Conservation (phyloP, 306 rosid genomes). For the Parietaria judaica region DNA sequence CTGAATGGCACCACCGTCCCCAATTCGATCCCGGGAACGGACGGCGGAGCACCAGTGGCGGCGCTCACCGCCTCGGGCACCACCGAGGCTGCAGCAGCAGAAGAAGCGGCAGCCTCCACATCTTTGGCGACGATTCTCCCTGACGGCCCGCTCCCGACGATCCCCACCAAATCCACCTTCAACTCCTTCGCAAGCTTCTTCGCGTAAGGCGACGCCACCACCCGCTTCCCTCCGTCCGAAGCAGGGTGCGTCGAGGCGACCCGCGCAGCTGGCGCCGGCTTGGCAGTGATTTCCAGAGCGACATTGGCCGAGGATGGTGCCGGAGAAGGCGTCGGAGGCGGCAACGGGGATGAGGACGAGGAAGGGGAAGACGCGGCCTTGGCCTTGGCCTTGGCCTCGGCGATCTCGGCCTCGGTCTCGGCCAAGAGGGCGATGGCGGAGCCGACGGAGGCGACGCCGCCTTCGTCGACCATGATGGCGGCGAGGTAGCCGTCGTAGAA, state of each 20-base stretch:
- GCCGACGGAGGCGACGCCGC: conserved; percentile 76
- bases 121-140: conserved; percentile 95
- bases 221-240: conserved; percentile 81
- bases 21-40: conserved; percentile 42
- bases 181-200: conserved; percentile 88
- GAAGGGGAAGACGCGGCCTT: conserved; percentile 29
- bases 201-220: conserved; percentile 91
- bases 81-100: conserved; percentile 19
- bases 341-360: conserved; percentile 7
- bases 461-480: conserved; percentile 91
- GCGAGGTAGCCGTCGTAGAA: conserved; percentile 93
- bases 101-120: conserved; percentile 65
- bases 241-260: conserved; percentile 61
- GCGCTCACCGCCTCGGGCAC: not conserved
- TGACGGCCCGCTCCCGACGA: conserved; percentile 71
- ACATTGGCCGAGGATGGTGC: conserved; percentile 27
- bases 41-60: not conserved
- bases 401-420: conserved; percentile 73
- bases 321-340: conserved; percentile 27
- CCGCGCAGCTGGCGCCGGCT: conserved; percentile 16
- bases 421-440: conserved; percentile 87
- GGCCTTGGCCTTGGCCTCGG: conserved; percentile 62
- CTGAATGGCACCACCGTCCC: conserved; percentile 88
- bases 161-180: conserved; percentile 57
- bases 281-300: conserved; percentile 3